Evolutionary conservation across 768 basidiomycete genomes (phyloP).

Genomic region (Leccinum truebloodii): DNA sequence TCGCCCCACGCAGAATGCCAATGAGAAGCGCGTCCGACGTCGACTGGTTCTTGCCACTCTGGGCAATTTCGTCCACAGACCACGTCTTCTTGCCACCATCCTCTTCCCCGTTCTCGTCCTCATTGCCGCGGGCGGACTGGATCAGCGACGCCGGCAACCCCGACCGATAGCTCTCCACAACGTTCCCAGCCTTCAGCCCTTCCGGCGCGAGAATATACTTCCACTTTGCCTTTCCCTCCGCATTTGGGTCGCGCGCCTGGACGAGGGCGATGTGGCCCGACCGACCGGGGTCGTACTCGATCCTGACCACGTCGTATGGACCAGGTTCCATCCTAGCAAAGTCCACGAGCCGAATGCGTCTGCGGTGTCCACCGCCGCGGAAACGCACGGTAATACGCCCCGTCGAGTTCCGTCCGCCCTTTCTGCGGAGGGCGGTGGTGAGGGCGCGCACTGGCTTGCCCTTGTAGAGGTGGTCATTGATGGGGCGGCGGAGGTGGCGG

Average conservation of each 20-base stretch:
- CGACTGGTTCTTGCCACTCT: conserved; percentile 26
- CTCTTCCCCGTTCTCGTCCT: conserved; percentile 4
- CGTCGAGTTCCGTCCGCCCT: conserved; percentile 81
- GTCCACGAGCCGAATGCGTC: conserved; percentile 84
- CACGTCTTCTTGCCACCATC: conserved; percentile 12
- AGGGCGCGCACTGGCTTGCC: conserved; percentile 84
- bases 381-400: conserved; percentile 88
- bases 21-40: conserved; percentile 71
- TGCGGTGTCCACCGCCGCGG: conserved; percentile 89
- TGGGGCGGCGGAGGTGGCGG: conserved; percentile 82
- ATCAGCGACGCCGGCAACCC: conserved; percentile 77
- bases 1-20: conserved; percentile 80
- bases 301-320: conserved; percentile 84
- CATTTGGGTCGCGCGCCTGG: conserved; percentile 54
- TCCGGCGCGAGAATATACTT: conserved; percentile 94
- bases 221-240: conserved; percentile 62
- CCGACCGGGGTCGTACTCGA: conserved; percentile 96
- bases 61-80: conserved; percentile 24
- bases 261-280: conserved; percentile 94
- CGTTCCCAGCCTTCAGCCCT: conserved; percentile 84
- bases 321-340: conserved; percentile 80
- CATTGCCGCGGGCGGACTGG: conserved; percentile 41
- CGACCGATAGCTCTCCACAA: conserved; percentile 80
- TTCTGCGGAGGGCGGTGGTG: conserved; percentile 78
- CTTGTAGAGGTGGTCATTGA: conserved; percentile 79